A percentile compares a stretch with the other conserved stretches of the same genome.
These are phyloP conservation scores for Paramecium bursaria DNA, from an alignment of 73 alveolate genomes.

Conservation along the genomic window DNA sequence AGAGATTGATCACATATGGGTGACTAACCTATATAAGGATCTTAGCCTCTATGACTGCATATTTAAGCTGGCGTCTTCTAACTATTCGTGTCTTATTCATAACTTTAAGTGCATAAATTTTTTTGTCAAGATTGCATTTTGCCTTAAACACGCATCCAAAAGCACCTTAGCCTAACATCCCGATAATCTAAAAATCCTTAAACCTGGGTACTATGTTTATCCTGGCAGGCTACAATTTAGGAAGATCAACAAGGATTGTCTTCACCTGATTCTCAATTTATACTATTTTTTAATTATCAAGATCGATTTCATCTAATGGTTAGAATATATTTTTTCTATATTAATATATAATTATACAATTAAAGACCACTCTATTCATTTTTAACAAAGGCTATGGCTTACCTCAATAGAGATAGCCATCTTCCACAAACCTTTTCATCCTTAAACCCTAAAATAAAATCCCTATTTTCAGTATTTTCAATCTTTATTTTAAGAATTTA, in stretches of 20 bases:
- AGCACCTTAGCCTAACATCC: background rate
- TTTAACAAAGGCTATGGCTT: slow-evolving; percentile 19
- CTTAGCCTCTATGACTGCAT: slow-evolving; percentile 62
- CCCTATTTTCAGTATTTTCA: background rate
- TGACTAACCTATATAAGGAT: slow-evolving; percentile 67
- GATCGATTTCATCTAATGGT: slow-evolving; percentile 15
- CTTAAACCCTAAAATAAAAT: background rate
- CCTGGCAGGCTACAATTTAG: background rate
- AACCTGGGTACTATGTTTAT: slow-evolving; percentile 28
- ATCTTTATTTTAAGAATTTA: background rate
- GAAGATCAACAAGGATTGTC: background rate
- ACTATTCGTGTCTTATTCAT: slow-evolving; percentile 1
- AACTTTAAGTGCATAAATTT: slow-evolving; percentile 15
- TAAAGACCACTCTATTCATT: slow-evolving; percentile 17
- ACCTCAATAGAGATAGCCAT: slow-evolving; percentile 9
- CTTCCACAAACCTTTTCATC: background rate
- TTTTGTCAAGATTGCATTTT: slow-evolving; percentile 1
- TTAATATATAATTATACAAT: too few species aligned
- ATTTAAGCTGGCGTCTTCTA: slow-evolving; percentile 53
- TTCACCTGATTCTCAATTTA: background rate
- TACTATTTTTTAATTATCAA: background rate
- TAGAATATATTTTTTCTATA: slow-evolving; percentile 41
- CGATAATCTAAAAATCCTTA: slow-evolving; percentile 16
- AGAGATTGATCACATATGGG: slow-evolving; percentile 75
- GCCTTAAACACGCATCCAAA: slow-evolving; percentile 22